Base-by-base conservation (phyloP, 371 early-diverging fungal species). In the Actinomortierella ambigua region DNA sequence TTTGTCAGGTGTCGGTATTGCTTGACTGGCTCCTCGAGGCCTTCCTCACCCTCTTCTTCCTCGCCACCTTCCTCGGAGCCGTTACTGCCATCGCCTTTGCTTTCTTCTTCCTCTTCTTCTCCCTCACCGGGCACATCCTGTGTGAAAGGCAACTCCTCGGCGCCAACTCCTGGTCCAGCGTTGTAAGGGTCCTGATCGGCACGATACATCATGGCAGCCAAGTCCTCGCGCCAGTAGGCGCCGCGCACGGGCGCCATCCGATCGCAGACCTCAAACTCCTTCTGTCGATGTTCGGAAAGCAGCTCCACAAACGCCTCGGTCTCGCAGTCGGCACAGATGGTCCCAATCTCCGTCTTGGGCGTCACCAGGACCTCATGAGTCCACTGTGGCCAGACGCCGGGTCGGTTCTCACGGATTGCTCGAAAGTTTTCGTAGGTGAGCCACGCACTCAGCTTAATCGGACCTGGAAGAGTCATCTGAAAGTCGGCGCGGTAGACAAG, bases 321-420 rank as follows among this genome's bases (percentile, higher is more conserved):
- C 34, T 59, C 57, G 28, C 63, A 68, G 3, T n/a, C 23, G 11
- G 69, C 52, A 34, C 69, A 68, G 41, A 68, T 53, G 13, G 44
- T 56, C 17, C 55, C 55, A 42, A 59, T 42, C 18, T 1, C 29
- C 1, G 58, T 57, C n/a, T 49, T 34, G 18, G 58, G 59, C 20
- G 47, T 29, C 14, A 63, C 51, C 41, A 68, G 29, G 39, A 47
- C 11, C 1, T 20, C 8, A 13, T 68, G 69, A 1, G 60, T 55
- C 69, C 69, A 68, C 41, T 68, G 63, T 4, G 69, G 69, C 69
- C 69, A 68, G 24, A 59, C 47, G 20, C 69, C 69, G 0, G 69
- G 60, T 0, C 49, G 59, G 22, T 59, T 62, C 57, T 68, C 69
- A 14, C 60, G 63, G n/a, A 59, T 43, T 14, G 69, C 59, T 27